Base-by-base conservation (phyloP, 1,284 basidiomycete genomes). In the Phenoliferia sp. region DNA sequence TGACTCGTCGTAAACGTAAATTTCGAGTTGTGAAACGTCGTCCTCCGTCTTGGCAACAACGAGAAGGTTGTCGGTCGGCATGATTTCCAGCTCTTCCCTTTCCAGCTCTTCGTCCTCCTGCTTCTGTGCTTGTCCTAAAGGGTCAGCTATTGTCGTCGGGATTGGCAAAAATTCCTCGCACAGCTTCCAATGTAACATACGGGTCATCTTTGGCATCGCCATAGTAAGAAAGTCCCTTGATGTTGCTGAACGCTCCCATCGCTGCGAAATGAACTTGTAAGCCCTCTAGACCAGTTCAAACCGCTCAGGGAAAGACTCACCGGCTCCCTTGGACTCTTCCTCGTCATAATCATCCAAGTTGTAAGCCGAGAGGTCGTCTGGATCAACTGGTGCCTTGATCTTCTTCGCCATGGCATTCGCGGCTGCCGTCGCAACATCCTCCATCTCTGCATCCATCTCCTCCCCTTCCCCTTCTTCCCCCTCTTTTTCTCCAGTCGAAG, bases 11-110 rank as follows among this genome's bases (percentile, higher is more conserved):
- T 95, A 96, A 71, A 96, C 88, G 80, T 94, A 94, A 72, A 96
- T 85, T 79, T 99, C 96, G 68, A 99, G 85, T 74, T 96, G 92
- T 0, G 95, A 96, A 63, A 99, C 86, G 69, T 98, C 94, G 80
- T 97, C 93, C 77, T 96, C 92, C 0, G 96, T 98, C 86, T 95
- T 96, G 35, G 94, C 94, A 26, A 88, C 83, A 55, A 98, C 88
- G 72, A 99, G 81, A 70, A 99, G 84, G 78, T 96, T 97, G 82
- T 99, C 96, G 15, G 90, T 87, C 0, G 93, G 88, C 15, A 90
- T 82, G 62, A 99, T 82, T 80, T 96, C 90, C 39, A 99, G 87
- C 73, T 97, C 94, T 82, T 92, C 86, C 35, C 90, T 87, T 79
- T 98, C 94, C 61, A 88, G 84, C 26, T 88, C 88, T 59, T 91